phyloP scores from a whole-genome alignment of 306 rosid species.

The Pyrus pyrifolia region DNA sequence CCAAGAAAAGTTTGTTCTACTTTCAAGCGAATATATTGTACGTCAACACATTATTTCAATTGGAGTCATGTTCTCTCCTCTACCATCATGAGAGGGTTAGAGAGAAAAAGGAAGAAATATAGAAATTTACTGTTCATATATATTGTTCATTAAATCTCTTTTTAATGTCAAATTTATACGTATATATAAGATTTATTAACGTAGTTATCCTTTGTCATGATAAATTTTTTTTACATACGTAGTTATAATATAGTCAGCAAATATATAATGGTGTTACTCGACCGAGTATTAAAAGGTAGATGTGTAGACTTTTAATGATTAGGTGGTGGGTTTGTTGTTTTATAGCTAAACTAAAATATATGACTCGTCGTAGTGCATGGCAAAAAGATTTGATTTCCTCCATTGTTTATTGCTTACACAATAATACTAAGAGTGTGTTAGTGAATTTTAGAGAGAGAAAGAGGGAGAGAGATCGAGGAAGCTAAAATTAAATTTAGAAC shows the following conservation, averaged over 20 bases:
- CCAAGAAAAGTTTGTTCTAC: constrained; percentile 32
- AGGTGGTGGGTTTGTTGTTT: constrained; percentile 14
- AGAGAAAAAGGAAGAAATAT: neutral
- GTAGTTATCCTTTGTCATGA: neutral
- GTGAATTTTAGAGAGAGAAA: constrained; percentile 11
- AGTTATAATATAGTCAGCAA: neutral
- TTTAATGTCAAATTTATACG: neutral
- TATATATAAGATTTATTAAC: too few relatives aligned
- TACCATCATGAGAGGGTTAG: neutral
- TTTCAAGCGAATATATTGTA: constrained; percentile 28
- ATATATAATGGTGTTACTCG: neutral
- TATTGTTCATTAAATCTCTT: neutral
- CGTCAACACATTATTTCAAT: constrained; percentile 15
- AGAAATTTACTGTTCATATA: neutral
- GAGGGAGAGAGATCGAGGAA: constrained; percentile 1
- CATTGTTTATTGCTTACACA: neutral
- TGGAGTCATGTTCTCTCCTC: constrained; percentile 8
- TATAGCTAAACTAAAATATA: constrained; percentile 8
- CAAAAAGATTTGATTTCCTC: neutral
- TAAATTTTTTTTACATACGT: neutral
- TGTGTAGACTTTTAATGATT: neutral
- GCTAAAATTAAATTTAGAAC: neutral
- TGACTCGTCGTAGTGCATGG: constrained; percentile 2
- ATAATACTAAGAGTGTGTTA: constrained; percentile 4
- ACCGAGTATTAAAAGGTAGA: neutral